Evolutionary conservation across 345 rosid species (phyloP).

Genomic region (Barbarea vulgaris): DNA sequence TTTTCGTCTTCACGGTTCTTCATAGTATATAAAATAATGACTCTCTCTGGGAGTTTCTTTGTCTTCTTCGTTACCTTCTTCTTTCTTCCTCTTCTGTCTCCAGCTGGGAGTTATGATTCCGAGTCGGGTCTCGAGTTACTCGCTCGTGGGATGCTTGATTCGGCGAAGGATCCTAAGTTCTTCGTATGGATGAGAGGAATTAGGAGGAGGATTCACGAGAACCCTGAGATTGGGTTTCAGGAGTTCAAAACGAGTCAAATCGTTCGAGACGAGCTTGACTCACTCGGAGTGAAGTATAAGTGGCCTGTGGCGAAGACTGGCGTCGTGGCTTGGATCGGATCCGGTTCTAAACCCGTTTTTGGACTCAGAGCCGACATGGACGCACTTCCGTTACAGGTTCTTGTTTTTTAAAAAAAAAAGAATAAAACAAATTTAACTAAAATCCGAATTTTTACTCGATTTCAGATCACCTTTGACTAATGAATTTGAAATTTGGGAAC

Average conservation of each 20-base stretch:
- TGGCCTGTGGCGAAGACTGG: slow-evolving; percentile 77
- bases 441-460: not conserved
- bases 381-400: slow-evolving; percentile 73
- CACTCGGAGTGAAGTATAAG: slow-evolving; percentile 56
- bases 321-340: slow-evolving; percentile 62
- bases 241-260: slow-evolving; percentile 64
- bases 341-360: slow-evolving; percentile 57
- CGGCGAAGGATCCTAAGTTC: slow-evolving; percentile 60
- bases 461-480: not conserved
- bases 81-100: not conserved
- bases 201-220: slow-evolving; percentile 62
- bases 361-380: slow-evolving; percentile 80
- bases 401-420: not conserved
- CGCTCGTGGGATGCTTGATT: slow-evolving; percentile 42
- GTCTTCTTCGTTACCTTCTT: slow-evolving; percentile 7
- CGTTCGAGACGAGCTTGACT: slow-evolving; percentile 60
- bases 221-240: slow-evolving; percentile 74
- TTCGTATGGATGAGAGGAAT: slow-evolving; percentile 64
- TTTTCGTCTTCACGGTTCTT: not conserved
- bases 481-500: not conserved
- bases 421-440: not conserved
- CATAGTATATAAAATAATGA: slow-evolving; percentile 15
- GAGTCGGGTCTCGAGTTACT: slow-evolving; percentile 38
- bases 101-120: slow-evolving; percentile 24
- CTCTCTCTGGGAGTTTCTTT: not conserved